Evolutionary conservation across 768 basidiomycete species (phyloP).

Genomic region (Crepidotus variabilis): DNA sequence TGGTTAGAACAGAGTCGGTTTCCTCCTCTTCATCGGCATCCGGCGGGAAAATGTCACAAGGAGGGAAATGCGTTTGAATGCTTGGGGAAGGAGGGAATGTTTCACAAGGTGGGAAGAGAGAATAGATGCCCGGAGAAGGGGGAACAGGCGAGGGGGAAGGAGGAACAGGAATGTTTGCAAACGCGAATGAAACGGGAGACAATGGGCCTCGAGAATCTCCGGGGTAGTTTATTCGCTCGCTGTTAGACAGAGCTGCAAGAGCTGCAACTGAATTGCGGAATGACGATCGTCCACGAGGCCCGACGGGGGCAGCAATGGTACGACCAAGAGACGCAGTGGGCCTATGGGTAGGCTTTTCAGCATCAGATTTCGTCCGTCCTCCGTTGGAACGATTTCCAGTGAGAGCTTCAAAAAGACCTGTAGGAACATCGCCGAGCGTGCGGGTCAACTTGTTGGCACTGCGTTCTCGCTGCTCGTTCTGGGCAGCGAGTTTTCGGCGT

Average conservation of each 20-base stretch:
- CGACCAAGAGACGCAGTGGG: background rate
- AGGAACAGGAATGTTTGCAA: background rate
- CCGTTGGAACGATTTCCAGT: background rate
- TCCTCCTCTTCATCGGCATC: background rate
- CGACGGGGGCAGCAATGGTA: background rate
- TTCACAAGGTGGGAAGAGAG: background rate
- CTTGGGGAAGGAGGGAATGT: background rate
- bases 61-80: background rate
- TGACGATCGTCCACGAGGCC: background rate
- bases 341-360: conserved; percentile 9
- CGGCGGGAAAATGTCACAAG: background rate
- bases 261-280: too few species aligned
- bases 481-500: background rate
- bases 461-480: background rate
- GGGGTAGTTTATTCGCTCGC: too few species aligned
- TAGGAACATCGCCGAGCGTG: background rate
- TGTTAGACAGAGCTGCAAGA: too few species aligned
- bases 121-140: background rate
- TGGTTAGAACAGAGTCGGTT: too few species aligned
- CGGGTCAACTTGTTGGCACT: background rate
- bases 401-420: background rate
- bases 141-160: background rate
- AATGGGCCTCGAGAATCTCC: background rate
- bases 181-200: background rate
- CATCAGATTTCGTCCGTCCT: background rate